A percentile compares a stretch with the other conserved stretches of the same genome.
Evolutionary conservation across 306 rosid species (phyloP).

Genomic region (Acacia crassicarpa): DNA sequence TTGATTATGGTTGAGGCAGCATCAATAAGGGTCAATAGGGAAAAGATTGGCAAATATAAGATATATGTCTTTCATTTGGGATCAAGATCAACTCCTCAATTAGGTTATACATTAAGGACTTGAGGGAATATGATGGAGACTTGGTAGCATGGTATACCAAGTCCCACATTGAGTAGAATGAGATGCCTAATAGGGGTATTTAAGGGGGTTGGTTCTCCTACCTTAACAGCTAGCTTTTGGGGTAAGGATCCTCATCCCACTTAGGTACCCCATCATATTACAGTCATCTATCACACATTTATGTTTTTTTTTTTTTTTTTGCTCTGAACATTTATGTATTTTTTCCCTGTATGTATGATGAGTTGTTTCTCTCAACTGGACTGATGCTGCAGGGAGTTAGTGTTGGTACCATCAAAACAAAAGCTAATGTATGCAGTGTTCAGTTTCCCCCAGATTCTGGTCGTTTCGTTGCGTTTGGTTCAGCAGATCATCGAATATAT

Average conservation of each 20-base stretch:
- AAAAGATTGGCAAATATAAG: too few relatives aligned
- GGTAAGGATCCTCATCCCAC: too few relatives aligned
- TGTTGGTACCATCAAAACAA: constrained; percentile 82
- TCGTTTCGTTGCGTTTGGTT: constrained; percentile 88
- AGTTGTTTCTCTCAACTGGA: constrained; percentile 76
- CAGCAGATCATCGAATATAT: constrained; percentile 89
- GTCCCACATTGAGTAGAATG: background rate
- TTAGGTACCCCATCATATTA: constrained; percentile 6
- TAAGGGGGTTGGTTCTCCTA: too few relatives aligned
- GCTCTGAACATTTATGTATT: constrained; percentile 45
- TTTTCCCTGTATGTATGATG: constrained; percentile 61
- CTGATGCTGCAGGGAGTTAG: constrained; percentile 87
- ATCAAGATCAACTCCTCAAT: too few relatives aligned
- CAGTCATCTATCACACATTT: constrained; percentile 65
- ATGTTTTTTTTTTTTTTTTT: too few relatives aligned
- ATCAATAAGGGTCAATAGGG: fast-evolving
- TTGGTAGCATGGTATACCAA: background rate
- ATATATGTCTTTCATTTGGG: too few relatives aligned
- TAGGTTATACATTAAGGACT: too few relatives aligned
- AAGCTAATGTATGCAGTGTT: constrained; percentile 94
- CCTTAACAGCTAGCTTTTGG: too few relatives aligned
- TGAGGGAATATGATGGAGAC: too few relatives aligned
- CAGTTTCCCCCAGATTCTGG: constrained; percentile 82
- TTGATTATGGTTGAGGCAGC: too few relatives aligned
- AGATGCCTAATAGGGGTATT: too few relatives aligned